These are phyloP conservation scores for Pichia cactophila DNA, from an alignment of 1,139 yeast genomes.

Conservation along the genomic window DNA sequence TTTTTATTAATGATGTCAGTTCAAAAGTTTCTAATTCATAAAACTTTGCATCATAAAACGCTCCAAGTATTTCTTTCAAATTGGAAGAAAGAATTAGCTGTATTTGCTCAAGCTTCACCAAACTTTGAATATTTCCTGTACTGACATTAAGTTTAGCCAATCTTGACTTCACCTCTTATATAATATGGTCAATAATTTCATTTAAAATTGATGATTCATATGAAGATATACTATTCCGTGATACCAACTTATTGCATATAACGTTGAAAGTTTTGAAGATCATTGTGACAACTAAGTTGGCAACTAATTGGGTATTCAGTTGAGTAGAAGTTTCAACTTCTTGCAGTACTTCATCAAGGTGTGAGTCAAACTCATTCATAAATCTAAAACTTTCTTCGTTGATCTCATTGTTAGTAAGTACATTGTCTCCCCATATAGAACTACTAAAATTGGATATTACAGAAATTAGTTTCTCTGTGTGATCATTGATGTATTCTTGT, in stretches of 20 bases:
- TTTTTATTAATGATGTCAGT: constrained; percentile 47
- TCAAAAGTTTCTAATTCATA: constrained; percentile 66
- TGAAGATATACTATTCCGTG: constrained; percentile 23
- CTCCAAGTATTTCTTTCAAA: constrained; percentile 60
- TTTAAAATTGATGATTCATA: constrained; percentile 24
- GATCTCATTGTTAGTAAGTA: constrained; percentile 2
- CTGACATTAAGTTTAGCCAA: constrained; percentile 1
- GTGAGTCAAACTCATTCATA: constrained; percentile 5
- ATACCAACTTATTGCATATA: constrained; percentile 16
- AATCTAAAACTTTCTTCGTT: constrained; percentile 6
- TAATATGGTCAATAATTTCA: constrained; percentile 12
- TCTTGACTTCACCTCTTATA: not conserved
- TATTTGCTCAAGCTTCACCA: constrained; percentile 39
- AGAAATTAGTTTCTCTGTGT: constrained; percentile 6
- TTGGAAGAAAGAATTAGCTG: constrained; percentile 44
- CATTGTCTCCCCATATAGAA: constrained; percentile 10
- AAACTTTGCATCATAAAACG: constrained; percentile 67
- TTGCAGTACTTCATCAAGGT: not conserved
- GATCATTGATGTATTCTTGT: constrained; percentile 6
- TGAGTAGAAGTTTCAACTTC: constrained; percentile 4
- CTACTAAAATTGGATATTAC: constrained; percentile 15
- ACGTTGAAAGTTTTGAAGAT: constrained; percentile 15
- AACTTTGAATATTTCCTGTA: constrained; percentile 24
- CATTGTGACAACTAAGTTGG: constrained; percentile 14
- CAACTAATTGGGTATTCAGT: constrained; percentile 18